These are phyloP conservation scores for Nowakowskiella sp. DNA, from an alignment of 192 early-diverging fungal genomes.

Conservation along the genomic window DNA sequence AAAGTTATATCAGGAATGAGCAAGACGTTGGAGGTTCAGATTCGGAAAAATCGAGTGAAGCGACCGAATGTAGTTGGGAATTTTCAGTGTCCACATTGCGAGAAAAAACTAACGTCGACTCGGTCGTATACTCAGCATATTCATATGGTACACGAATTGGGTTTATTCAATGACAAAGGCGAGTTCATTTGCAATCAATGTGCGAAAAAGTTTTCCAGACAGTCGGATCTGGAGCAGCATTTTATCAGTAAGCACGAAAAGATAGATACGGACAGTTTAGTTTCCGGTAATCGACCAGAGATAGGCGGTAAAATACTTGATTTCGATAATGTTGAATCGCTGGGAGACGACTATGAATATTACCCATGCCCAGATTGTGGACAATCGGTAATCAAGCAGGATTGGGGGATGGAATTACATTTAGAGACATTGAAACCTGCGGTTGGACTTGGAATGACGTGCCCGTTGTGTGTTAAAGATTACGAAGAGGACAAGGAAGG, in stretches of 20 bases:
- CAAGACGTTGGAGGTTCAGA: too few species aligned
- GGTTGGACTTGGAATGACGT: constrained; percentile 41
- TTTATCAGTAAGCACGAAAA: constrained; percentile 36
- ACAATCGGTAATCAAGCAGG: constrained; percentile 36
- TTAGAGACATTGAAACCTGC: constrained; percentile 48
- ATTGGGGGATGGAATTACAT: constrained; percentile 48
- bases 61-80: not conserved
- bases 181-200: too few species aligned
- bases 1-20: too few species aligned
- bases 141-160: constrained; percentile 43
- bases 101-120: constrained; percentile 22
- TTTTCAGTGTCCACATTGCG: constrained; percentile 38
- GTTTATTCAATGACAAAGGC: too few species aligned
- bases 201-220: constrained; percentile 23
- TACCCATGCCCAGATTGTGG: constrained; percentile 42
- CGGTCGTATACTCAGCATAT: constrained; percentile 40
- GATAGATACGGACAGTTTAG: constrained; percentile 22
- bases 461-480: constrained; percentile 23
- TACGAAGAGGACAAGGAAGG: constrained; percentile 4
- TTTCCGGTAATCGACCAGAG: constrained; percentile 1
- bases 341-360: constrained; percentile 36
- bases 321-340: constrained; percentile 4
- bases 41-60: constrained; percentile 13
- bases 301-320: not conserved
- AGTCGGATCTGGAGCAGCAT: constrained; percentile 35